Conservation (phyloP, 2,329 filamentous ascomycete genomes). For the Penicillium sclerotigenum region DNA sequence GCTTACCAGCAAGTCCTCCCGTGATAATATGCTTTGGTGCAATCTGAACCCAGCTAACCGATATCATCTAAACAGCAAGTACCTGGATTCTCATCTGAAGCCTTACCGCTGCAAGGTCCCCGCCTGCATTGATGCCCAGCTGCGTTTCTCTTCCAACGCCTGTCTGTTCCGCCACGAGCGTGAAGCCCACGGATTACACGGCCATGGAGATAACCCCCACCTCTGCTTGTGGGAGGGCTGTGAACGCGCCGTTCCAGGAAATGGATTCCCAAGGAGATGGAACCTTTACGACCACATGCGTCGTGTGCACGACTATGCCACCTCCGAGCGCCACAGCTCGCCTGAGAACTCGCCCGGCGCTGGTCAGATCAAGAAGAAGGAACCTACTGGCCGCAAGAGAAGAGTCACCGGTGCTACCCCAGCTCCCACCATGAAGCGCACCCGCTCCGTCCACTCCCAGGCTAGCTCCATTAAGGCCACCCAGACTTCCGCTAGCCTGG, state of each 20-base stretch:
- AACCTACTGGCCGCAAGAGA: conserved; percentile 39
- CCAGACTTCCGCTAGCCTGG: conserved; percentile 34
- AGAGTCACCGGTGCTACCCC: conserved; percentile 38
- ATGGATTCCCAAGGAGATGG: conserved; percentile 92
- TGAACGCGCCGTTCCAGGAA: conserved; percentile 74
- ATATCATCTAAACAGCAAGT: conserved; percentile 65
- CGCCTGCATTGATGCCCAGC: conserved; percentile 77
- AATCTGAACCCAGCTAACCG: conserved; percentile 18
- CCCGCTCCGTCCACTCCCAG: conserved; percentile 40
- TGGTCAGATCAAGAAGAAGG: conserved; percentile 40
- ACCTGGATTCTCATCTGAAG: conserved; percentile 93
- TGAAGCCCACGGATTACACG: conserved; percentile 93
- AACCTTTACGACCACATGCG: conserved; percentile 97
- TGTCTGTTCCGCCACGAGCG: conserved; percentile 92
- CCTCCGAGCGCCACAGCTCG: conserved; percentile 43
- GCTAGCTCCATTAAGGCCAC: conserved; percentile 33
- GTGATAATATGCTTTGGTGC: conserved; percentile 2
- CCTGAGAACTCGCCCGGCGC: conserved; percentile 38
- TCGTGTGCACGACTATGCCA: conserved; percentile 70
- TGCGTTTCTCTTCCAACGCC: conserved; percentile 92
- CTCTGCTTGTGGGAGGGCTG: conserved; percentile 85
- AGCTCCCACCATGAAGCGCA: conserved; percentile 43
- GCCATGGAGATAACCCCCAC: conserved; percentile 88
- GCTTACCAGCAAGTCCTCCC: conserved; percentile 81
- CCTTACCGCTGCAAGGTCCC: conserved; percentile 90